These are phyloP conservation scores for Yamadazyma sp. DNA, from an alignment of 805 yeast genomes.

Conservation along the genomic window DNA sequence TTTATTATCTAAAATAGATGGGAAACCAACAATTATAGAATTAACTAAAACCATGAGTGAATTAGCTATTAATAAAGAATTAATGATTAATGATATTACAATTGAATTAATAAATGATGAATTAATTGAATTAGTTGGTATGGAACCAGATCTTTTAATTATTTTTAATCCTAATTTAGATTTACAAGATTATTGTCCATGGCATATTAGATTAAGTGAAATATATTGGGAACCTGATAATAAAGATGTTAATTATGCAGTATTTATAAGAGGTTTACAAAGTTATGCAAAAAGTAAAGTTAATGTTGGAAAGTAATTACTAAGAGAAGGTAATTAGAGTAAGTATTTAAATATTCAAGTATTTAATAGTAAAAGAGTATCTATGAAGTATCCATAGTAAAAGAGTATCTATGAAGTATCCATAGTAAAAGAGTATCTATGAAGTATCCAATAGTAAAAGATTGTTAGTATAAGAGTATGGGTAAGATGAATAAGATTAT, in stretches of 20 bases:
- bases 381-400: no score
- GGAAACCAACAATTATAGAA: conserved; percentile 86
- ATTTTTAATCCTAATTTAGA: conserved; percentile 85
- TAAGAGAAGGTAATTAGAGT: no score
- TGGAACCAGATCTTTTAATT: conserved; percentile 88
- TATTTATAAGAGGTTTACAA: conserved; percentile 74
- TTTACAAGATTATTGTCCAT: conserved; percentile 94
- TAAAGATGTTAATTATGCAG: conserved; percentile 74
- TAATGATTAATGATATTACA: conserved; percentile 64
- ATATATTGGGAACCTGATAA: conserved; percentile 90
- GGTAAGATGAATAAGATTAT: no score
- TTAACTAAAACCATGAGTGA: conserved; percentile 84
- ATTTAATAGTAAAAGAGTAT: no score
- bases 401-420: no score
- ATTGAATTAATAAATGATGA: conserved; percentile 74
- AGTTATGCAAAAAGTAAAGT: conserved; percentile 77
- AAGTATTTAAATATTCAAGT: no score
- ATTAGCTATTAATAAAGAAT: conserved; percentile 57
- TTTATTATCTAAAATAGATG: conserved; percentile 73
- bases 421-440: no score
- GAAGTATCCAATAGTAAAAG: no score
- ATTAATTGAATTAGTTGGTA: conserved; percentile 70
- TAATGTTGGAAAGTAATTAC: conserved; percentile 86
- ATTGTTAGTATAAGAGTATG: no score
- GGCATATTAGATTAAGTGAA: conserved; percentile 92